A percentile compares a stretch with the other conserved stretches of the same genome.
These are phyloP conservation scores for Lagerstroemia speciosa DNA, from an alignment of 345 rosid species.

Conservation along the genomic window DNA sequence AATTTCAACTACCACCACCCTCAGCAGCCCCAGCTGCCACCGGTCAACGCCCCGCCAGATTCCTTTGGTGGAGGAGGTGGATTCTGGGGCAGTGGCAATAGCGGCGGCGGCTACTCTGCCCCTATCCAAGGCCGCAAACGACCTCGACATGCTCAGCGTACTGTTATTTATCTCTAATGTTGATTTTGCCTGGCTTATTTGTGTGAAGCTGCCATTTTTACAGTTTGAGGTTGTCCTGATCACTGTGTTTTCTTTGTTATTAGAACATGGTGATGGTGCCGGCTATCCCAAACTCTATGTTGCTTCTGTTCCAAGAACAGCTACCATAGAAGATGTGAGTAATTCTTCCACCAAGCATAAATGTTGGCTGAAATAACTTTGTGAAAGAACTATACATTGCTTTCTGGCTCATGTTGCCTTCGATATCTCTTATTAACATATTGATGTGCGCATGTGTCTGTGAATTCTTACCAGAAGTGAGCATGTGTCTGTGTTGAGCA, in stretches of 20 bases:
- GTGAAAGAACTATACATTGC: background rate
- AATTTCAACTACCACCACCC: background rate
- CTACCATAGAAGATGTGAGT: conserved; percentile 54
- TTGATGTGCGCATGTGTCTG: background rate
- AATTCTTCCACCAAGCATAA: conserved; percentile 2
- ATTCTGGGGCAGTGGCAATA: background rate
- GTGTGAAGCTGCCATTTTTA: background rate
- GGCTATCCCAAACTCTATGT: conserved; percentile 51
- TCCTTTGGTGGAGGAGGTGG: conserved; percentile 7
- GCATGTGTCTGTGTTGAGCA: background rate
- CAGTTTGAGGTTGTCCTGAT: too few species aligned
- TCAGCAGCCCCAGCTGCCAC: background rate
- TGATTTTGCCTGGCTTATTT: background rate
- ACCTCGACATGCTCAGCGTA: background rate
- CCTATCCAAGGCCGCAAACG: conserved; percentile 8
- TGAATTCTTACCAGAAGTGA: background rate
- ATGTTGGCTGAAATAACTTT: background rate
- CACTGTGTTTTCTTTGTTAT: conserved; percentile 4
- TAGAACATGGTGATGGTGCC: conserved; percentile 37
- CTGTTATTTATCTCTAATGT: background rate
- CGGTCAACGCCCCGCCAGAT: background rate
- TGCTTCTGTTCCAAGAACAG: conserved; percentile 50
- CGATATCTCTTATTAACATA: background rate
- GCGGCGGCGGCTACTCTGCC: conserved; percentile 5
- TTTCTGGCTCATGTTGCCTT: background rate